These are phyloP conservation scores for Gonapodya sp. DNA, from an alignment of 192 early-diverging fungal species.

Conservation along the genomic window DNA sequence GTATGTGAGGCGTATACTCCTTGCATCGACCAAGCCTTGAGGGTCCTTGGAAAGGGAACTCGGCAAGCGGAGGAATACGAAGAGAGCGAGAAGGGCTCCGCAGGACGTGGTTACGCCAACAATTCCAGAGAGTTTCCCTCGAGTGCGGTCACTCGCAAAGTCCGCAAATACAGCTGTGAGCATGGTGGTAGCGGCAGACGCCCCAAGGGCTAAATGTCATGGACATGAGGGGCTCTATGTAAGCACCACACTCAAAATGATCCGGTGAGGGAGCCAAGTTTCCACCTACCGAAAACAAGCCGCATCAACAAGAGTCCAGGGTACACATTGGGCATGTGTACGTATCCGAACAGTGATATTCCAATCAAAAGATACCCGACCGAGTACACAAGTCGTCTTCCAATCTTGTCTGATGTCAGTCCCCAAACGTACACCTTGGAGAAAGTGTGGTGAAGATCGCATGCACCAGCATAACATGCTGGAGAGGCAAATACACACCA, in stretches of 20 bases:
- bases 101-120: slow-evolving; percentile 49
- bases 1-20: slow-evolving; percentile 25
- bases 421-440: slow-evolving; percentile 37
- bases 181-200: slow-evolving; percentile 49
- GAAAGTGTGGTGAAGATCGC: too few species aligned
- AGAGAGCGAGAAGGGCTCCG: slow-evolving; percentile 47
- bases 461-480: too few species aligned
- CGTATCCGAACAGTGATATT: slow-evolving; percentile 34
- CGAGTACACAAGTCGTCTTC: slow-evolving; percentile 42
- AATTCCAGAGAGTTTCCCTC: slow-evolving; percentile 35
- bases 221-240: too few species aligned
- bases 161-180: slow-evolving; percentile 57
- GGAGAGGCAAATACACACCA: slow-evolving; percentile 28
- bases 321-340: slow-evolving; percentile 43
- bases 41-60: slow-evolving; percentile 19
- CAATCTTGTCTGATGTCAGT: slow-evolving; percentile 42
- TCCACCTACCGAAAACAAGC: slow-evolving; percentile 33
- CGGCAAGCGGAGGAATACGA: slow-evolving; percentile 40
- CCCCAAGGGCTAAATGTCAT: slow-evolving; percentile 38
- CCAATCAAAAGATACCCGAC: slow-evolving; percentile 41
- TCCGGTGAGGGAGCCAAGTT: neutral
- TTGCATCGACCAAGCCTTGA: neutral
- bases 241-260: too few species aligned
- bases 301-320: slow-evolving; percentile 46
- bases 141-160: slow-evolving; percentile 28